These are phyloP conservation scores for Ophiostoma pallidulum DNA, from an alignment of 2,329 filamentous ascomycete species.

Conservation along the genomic window DNA sequence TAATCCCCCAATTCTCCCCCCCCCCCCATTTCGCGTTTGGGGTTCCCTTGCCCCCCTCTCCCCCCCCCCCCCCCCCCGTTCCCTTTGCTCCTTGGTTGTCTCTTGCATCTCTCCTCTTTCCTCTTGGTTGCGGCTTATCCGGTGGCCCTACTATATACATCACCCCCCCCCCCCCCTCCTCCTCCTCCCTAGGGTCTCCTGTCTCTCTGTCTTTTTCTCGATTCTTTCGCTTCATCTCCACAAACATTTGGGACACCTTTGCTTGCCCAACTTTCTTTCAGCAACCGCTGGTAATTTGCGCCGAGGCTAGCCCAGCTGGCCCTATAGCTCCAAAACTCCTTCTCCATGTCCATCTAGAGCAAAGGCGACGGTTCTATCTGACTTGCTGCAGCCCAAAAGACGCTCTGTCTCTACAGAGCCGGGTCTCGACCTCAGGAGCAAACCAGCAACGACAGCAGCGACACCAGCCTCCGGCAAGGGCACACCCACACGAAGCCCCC, in stretches of 20 bases:
- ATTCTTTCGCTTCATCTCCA: not conserved
- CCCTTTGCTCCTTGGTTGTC: not conserved
- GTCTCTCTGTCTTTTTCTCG: not conserved
- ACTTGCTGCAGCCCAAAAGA: not conserved
- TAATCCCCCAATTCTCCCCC: slow-evolving; percentile 2
- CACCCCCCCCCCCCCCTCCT: not conserved
- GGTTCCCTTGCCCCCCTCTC: not conserved
- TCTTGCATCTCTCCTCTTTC: not conserved
- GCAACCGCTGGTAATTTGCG: not conserved
- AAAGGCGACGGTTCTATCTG: not conserved
- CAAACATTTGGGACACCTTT: not conserved
- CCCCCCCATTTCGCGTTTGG: slow-evolving; percentile 5
- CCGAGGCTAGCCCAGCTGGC: not conserved
- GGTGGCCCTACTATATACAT: not conserved
- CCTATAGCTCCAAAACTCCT: not conserved
- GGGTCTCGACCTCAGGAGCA: too few species aligned
- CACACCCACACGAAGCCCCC: too few species aligned
- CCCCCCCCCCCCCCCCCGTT: not conserved
- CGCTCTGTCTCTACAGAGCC: not conserved
- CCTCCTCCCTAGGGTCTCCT: not conserved
- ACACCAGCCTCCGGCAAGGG: too few species aligned
- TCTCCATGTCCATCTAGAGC: not conserved
- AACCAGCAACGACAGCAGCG: too few species aligned
- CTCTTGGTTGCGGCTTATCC: slow-evolving; percentile 1
- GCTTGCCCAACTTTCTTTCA: not conserved